These are phyloP conservation scores for Suhomyces choctaworum DNA, from an alignment of 1,139 yeast species.

Conservation along the genomic window DNA sequence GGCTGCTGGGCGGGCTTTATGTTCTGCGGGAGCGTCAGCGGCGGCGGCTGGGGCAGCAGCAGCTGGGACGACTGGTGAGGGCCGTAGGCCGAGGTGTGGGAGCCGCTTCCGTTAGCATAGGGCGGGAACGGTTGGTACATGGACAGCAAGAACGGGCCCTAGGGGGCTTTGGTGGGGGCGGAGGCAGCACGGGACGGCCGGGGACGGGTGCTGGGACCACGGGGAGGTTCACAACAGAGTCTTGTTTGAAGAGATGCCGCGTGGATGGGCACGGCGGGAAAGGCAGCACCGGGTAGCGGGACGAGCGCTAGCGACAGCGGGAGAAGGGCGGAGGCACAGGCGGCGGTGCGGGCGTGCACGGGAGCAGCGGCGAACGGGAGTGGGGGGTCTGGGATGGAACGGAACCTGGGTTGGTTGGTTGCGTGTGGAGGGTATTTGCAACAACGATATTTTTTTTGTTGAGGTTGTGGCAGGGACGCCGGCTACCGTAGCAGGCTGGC, in stretches of 20 bases:
- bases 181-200: background rate
- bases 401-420: too few relatives aligned
- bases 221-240: too few relatives aligned
- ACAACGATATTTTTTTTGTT: constrained; percentile 14
- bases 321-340: too few relatives aligned
- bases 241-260: background rate
- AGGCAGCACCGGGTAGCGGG: background rate
- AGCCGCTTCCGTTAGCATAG: constrained; percentile 9
- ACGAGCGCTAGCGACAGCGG: too few relatives aligned
- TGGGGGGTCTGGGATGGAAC: too few relatives aligned
- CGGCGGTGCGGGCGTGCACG: background rate
- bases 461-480: constrained; percentile 5
- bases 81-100: constrained; percentile 1
- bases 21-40: constrained; percentile 2
- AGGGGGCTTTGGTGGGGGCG: constrained; percentile 1
- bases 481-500: too few relatives aligned
- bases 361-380: background rate
- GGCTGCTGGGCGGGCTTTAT: constrained; percentile 3
- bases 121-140: constrained; percentile 21
- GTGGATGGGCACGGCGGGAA: background rate
- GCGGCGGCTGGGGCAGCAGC: constrained; percentile 16
- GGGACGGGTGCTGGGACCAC: too few relatives aligned
- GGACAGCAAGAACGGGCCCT: background rate
- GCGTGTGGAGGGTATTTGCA: constrained; percentile 17
- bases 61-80: constrained; percentile 9